Evolutionary conservation across 1,284 basidiomycete species (phyloP).

Genomic region (Fomitopsis palustris): DNA sequence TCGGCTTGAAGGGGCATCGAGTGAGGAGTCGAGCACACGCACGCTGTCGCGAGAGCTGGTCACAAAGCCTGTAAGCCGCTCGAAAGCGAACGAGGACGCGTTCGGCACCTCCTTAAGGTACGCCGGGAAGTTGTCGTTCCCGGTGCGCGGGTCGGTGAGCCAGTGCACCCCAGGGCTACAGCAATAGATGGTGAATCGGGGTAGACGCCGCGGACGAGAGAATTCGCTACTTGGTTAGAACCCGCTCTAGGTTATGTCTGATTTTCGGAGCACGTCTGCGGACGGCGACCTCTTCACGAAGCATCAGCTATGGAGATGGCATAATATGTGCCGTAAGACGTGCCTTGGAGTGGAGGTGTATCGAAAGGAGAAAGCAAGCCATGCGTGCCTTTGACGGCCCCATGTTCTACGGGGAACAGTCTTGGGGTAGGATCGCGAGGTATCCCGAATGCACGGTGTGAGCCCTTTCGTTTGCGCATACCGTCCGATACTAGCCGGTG

Average conservation of each 20-base stretch:
- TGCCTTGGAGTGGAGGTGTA: slow-evolving; percentile 10
- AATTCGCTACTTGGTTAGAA: slow-evolving; percentile 76
- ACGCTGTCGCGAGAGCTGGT: slow-evolving; percentile 81
- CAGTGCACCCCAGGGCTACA: slow-evolving; percentile 87
- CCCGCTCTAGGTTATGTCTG: slow-evolving; percentile 78
- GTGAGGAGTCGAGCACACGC: slow-evolving; percentile 9
- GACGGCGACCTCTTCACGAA: background rate
- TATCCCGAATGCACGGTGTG: too few species aligned
- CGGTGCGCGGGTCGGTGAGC: slow-evolving; percentile 83
- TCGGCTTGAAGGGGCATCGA: background rate
- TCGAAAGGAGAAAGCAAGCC: background rate
- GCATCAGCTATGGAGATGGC: background rate
- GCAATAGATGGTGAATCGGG: slow-evolving; percentile 3
- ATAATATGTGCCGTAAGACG: background rate
- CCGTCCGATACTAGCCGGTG: too few species aligned
- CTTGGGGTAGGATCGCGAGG: too few species aligned
- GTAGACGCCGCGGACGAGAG: background rate
- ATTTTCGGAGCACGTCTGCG: slow-evolving; percentile 50
- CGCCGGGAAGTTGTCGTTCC: slow-evolving; percentile 84
- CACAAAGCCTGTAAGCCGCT: slow-evolving; percentile 74
- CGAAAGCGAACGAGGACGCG: slow-evolving; percentile 89
- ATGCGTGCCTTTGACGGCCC: background rate
- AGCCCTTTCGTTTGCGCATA: too few species aligned
- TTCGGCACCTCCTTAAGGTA: slow-evolving; percentile 71
- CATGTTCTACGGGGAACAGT: background rate